Conservation (phyloP, 1,139 yeast genomes). For the Geotrichum histeridarum region DNA sequence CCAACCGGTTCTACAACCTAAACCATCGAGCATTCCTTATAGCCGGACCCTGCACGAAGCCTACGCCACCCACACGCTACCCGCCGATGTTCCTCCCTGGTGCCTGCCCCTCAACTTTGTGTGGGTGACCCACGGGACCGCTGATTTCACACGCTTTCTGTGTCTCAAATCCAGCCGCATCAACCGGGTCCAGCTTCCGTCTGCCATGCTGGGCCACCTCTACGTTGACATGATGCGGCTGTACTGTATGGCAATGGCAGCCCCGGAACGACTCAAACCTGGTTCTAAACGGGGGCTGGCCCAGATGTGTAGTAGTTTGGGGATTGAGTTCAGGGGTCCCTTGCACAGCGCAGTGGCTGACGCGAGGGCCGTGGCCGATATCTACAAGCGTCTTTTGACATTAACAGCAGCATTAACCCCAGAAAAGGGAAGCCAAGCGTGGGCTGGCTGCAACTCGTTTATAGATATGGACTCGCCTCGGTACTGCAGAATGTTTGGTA, state of each 20-base stretch:
- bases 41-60: background rate
- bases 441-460: conserved; percentile 11
- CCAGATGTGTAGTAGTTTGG: conserved; percentile 3
- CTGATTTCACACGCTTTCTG: conserved; percentile 28
- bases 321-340: conserved; percentile 2
- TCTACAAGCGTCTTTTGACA: background rate
- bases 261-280: background rate
- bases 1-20: conserved; percentile 19
- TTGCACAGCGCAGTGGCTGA: conserved; percentile 15
- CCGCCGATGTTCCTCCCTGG: conserved; percentile 9
- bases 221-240: conserved; percentile 25
- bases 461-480: conserved; percentile 18
- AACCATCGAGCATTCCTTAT: conserved; percentile 5
- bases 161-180: conserved; percentile 22
- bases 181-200: conserved; percentile 20
- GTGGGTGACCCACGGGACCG: conserved; percentile 27
- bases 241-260: conserved; percentile 14
- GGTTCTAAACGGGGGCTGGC: conserved; percentile 5
- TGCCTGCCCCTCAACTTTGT: conserved; percentile 22
- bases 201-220: conserved; percentile 22
- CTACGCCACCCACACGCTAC: background rate
- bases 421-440: background rate
- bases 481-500: background rate
- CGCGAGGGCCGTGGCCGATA: conserved; percentile 11
- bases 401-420: background rate